phyloP scores from a whole-genome alignment of 2,329 filamentous ascomycete species.

The Cryphonectria carpinicola region DNA sequence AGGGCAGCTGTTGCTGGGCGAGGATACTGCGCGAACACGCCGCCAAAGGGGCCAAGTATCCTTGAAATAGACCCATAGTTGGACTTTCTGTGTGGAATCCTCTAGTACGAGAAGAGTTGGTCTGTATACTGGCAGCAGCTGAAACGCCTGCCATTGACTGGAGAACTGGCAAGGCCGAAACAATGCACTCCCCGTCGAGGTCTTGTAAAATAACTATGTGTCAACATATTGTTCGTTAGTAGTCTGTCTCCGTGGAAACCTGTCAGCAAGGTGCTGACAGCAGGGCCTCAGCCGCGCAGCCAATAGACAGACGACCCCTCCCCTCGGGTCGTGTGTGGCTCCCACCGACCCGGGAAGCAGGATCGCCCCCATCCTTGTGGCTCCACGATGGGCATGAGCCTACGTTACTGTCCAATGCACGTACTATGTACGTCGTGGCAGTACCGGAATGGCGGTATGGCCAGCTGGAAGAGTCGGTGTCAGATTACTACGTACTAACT shows the following conservation, averaged over 20 bases:
- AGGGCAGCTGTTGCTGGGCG: background rate
- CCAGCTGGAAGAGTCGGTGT: constrained; percentile 8
- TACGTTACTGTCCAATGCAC: background rate
- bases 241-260: background rate
- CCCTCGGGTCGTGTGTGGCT: constrained; percentile 6
- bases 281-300: background rate
- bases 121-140: background rate
- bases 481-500: background rate
- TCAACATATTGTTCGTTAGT: background rate
- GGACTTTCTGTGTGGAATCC: background rate
- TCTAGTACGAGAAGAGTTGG: constrained; percentile 1
- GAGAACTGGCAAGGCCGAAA: background rate
- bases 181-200: background rate
- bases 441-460: constrained; percentile 11
- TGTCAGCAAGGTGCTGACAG: constrained; percentile 1
- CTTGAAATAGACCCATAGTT: background rate
- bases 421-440: too few species aligned
- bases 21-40: background rate
- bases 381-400: background rate
- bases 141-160: background rate
- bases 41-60: background rate
- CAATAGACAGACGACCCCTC: constrained; percentile 1
- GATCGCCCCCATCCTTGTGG: background rate
- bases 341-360: background rate
- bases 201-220: background rate